Percentiles rank a stretch among this genome's conserved stretches.
phyloP scores from a whole-genome alignment of 2,329 filamentous ascomycete genomes.

The Beauveria medogensis region DNA sequence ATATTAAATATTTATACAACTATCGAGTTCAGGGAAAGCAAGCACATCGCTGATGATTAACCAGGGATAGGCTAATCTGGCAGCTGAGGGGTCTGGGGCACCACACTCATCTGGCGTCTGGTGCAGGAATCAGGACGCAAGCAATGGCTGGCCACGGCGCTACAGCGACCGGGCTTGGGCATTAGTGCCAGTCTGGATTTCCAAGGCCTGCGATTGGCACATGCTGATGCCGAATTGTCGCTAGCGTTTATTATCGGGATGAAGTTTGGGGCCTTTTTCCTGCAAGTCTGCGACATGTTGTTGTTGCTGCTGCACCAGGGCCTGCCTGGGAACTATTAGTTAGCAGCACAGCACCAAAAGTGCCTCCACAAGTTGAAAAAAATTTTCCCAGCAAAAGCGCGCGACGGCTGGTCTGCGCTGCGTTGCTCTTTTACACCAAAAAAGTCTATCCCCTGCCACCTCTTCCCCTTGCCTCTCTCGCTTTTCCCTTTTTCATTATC shows the following conservation, averaged over 20 bases:
- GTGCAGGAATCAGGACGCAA: not conserved
- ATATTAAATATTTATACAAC: no score
- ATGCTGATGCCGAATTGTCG: not conserved
- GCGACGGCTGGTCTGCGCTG: not conserved
- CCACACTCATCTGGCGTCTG: not conserved
- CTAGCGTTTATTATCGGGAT: not conserved
- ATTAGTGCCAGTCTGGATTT: not conserved
- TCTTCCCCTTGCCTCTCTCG: not conserved
- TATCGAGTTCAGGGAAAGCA: not conserved
- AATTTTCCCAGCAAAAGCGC: not conserved
- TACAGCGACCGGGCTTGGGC: not conserved
- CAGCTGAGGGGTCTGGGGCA: not conserved
- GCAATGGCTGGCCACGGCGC: not conserved
- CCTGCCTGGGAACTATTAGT: no score
- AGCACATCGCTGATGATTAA: not conserved
- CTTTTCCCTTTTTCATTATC: slow-evolving; percentile 2
- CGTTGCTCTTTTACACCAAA: not conserved
- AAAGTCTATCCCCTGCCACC: slow-evolving; percentile 4
- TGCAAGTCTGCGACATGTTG: not conserved
- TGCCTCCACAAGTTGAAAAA: not conserved
- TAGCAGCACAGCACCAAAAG: not conserved
- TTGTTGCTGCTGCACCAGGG: no score
- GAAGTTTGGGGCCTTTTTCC: not conserved
- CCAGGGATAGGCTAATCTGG: not conserved
- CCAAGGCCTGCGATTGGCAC: not conserved